Evolutionary conservation across 148 eudicot species (phyloP).

Genomic region (Polygonum aviculare): DNA sequence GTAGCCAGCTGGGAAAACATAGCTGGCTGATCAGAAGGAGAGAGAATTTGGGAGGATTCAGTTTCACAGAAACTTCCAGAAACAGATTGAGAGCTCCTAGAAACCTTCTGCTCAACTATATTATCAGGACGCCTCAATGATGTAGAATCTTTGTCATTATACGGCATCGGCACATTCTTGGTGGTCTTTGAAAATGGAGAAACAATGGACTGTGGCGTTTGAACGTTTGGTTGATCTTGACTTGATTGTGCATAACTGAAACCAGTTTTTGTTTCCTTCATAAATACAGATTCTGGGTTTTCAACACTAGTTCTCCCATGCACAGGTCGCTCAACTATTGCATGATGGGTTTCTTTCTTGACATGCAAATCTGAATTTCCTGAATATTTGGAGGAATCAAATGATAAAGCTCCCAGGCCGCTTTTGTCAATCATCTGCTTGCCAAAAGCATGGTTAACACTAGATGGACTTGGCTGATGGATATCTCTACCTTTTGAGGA

Average conservation of each 20-base stretch:
- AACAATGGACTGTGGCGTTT: slow-evolving; percentile 17
- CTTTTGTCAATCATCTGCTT: slow-evolving; percentile 19
- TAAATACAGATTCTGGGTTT: slow-evolving; percentile 15
- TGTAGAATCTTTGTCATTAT: slow-evolving; percentile 19
- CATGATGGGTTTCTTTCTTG: slow-evolving; percentile 15
- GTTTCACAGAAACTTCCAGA: slow-evolving; percentile 20
- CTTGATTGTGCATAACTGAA: slow-evolving; percentile 15
- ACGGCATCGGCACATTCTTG: slow-evolving; percentile 19
- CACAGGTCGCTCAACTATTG: slow-evolving; percentile 21
- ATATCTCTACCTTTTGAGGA: slow-evolving; percentile 21
- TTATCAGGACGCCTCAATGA: slow-evolving; percentile 18
- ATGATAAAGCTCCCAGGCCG: slow-evolving; percentile 13
- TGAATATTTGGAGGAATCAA: slow-evolving; percentile 19
- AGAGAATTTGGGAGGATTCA: slow-evolving; percentile 15
- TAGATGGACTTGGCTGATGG: slow-evolving; percentile 19
- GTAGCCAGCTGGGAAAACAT: slow-evolving; percentile 16
- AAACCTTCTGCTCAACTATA: slow-evolving; percentile 16
- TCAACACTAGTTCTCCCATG: slow-evolving; percentile 12
- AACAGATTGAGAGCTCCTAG: slow-evolving; percentile 19
- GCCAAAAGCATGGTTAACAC: slow-evolving; percentile 14
- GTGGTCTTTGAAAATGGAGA: slow-evolving; percentile 20
- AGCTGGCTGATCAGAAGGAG: slow-evolving; percentile 17
- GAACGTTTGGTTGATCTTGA: slow-evolving; percentile 17
- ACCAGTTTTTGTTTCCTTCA: slow-evolving; percentile 15
- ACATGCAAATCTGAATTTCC: slow-evolving; percentile 18